Base-by-base conservation (phyloP, 345 rosid genomes). In the Brassica carinata region DNA sequence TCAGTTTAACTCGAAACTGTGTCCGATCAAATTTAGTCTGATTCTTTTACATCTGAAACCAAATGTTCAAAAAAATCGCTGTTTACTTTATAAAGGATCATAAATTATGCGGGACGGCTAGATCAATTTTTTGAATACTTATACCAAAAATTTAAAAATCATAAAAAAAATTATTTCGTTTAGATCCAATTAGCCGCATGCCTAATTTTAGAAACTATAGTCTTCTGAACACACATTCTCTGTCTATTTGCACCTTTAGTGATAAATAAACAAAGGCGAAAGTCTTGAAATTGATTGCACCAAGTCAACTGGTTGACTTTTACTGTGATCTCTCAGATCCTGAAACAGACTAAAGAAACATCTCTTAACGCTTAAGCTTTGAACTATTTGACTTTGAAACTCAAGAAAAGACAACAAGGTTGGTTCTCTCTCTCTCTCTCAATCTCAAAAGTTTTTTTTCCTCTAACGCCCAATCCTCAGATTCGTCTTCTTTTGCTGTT, bases 221-320 rank as follows among this genome's bases (percentile, higher is more conserved):
- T 23, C 26, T 23, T 23, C 26, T 23, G 26, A 23, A 23, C 26
- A 23, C 17, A 27, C 17, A 9, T 62, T 30, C 40, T 30, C 67
- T 64, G 19, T 30, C 15, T 30, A 36, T 64, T 31, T 2, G 19
- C 19, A 30, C 7, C 18, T 30, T 23, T 23, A 23, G 26, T 23
- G 26, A 23, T 23, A 23, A 23, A 23, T 23, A 23, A 23, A 23
- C 26, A 23, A 23, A 23, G 26, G 26, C 26, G 26, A 23, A 8
- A 58, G 29, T 58, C 66, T 27, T 62, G 8, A 19, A 19, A 59
- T 1, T 59, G 64, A 59, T 3, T 13, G 67, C 29, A 1, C 1
- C 15, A 30, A 78, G 82, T 72, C 73, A 72, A 55, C 34, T 13
- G 0, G 13, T 65, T 65, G 66, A 72, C 77, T 64, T 78, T 55